Evolutionary conservation across 1,284 basidiomycete genomes (phyloP).

Genomic region (Lentinula novae-zelandiae): DNA sequence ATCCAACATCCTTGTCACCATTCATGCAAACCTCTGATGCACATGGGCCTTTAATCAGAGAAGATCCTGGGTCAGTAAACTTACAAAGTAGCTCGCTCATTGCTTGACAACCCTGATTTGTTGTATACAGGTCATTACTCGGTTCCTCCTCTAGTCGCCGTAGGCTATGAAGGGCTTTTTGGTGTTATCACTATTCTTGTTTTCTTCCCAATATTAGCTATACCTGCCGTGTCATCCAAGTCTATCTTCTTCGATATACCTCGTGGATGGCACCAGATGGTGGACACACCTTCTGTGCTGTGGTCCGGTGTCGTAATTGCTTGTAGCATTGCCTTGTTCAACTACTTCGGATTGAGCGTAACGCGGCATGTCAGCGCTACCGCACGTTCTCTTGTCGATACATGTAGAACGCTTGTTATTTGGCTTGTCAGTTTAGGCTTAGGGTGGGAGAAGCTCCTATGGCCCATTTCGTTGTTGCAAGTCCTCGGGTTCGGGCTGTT

Average conservation of each 20-base stretch:
- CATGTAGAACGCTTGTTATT: conserved; percentile 92
- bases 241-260: conserved; percentile 91
- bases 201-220: conserved; percentile 69
- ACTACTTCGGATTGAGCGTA: conserved; percentile 92
- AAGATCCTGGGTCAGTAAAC: conserved; percentile 70
- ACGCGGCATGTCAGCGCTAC: conserved; percentile 89
- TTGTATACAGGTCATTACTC: conserved; percentile 58
- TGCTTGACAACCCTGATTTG: conserved; percentile 5
- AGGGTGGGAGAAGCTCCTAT: conserved; percentile 90
- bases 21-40: neutral
- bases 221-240: conserved; percentile 45
- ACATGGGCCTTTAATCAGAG: conserved; percentile 38
- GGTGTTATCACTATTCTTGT: conserved; percentile 78
- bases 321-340: conserved; percentile 88
- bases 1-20: neutral
- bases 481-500: conserved; percentile 86
- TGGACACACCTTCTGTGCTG: conserved; percentile 75
- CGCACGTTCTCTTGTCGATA: conserved; percentile 88
- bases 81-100: neutral
- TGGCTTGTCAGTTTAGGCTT: conserved; percentile 84
- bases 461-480: conserved; percentile 84
- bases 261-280: conserved; percentile 88
- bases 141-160: conserved; percentile 90
- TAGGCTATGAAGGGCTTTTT: conserved; percentile 93
- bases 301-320: conserved; percentile 79